Percentiles rank a stretch among this genome's conserved stretches.
These are phyloP conservation scores for Cymbidium sinense DNA, from an alignment of 106 monocot species.

Conservation along the genomic window DNA sequence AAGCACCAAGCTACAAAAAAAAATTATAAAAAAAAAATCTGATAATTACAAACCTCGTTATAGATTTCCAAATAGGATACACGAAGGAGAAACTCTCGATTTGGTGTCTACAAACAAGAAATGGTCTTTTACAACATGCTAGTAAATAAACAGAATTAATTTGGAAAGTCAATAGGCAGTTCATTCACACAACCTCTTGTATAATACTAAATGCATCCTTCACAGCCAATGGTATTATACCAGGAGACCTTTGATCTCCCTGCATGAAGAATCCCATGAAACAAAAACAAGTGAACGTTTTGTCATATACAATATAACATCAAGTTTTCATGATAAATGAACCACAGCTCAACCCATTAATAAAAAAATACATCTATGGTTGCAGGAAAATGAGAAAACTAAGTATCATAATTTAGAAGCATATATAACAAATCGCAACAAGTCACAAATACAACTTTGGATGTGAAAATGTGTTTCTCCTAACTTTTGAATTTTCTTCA, in stretches of 20 bases:
- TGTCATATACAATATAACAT: neutral
- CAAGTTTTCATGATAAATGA: neutral
- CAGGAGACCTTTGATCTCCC: conserved; percentile 99
- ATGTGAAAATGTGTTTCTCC: neutral
- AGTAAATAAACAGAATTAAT: neutral
- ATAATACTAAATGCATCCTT: conserved; percentile 97
- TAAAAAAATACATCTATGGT: neutral
- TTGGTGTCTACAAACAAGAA: conserved; percentile 59
- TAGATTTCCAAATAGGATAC: conserved; percentile 98
- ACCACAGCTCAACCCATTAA: neutral
- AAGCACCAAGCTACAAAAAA: conserved; percentile 9
- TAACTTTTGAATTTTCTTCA: neutral
- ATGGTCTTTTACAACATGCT: conserved; percentile 7
- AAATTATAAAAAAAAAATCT: neutral
- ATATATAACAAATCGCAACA: neutral
- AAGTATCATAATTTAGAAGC: neutral
- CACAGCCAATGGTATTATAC: conserved; percentile 94
- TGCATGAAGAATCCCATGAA: conserved; percentile 20
- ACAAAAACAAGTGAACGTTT: neutral
- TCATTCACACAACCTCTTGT: conserved; percentile 58
- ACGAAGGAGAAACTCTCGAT: conserved; percentile 89
- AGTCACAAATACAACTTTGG: neutral
- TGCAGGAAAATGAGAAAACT: neutral
- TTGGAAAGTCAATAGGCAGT: neutral
- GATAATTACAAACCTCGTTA: conserved; percentile 63